Evolutionary conservation across 768 basidiomycete genomes (phyloP), one percentile per base, ranked within the genome.

Genomic region (Coprinopsis strossmayeri): DNA sequence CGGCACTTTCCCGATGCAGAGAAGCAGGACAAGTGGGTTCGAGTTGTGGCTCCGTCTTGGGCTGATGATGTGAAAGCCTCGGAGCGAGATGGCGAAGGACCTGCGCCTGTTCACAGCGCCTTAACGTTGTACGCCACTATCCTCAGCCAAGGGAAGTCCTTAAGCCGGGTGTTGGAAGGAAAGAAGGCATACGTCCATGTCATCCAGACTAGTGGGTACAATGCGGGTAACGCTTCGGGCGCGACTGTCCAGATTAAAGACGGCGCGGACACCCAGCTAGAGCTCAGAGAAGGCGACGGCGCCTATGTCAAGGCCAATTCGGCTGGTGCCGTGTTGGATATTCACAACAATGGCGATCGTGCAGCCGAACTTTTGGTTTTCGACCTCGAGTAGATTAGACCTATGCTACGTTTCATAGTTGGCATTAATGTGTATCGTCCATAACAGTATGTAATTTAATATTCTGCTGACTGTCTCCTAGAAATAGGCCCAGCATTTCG

Each of bases 281-380:
- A 75, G 32, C 64, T 95, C 46, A 76, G 77, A 26, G 94, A 97
- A 57, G 94, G 94, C 0, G 94, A 97, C 59, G 92, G 91, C 0
- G 82, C 83, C 11, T 97, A 92, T 64, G 62, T 95, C 38, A 57
- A 66, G 39, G 72, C 77, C 28, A 32, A 28, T 20, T n/a, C 15
- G 4, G 15, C 5, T 3, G 27, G 27, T 11, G 13, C 43, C 5
- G 43, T 45, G n/a, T 11, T 45, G 7, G 20, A n/a, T 10, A 3
- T 45, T 15, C 25, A 27, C 11, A 45, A 45, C 18, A 18, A 13
- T 5, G 43, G 43, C 3, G 43, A 45, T 18, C 12, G 27, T 28
- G 4, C 27, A 13, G 43, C 43, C n/a, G 43, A 45, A 23, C 4
- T 45, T 20, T 18, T 45, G 9, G 26, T 45, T 12, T 45, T 45